These are phyloP conservation scores for Nasturtium officinale DNA, from an alignment of 345 rosid species.

Conservation along the genomic window DNA sequence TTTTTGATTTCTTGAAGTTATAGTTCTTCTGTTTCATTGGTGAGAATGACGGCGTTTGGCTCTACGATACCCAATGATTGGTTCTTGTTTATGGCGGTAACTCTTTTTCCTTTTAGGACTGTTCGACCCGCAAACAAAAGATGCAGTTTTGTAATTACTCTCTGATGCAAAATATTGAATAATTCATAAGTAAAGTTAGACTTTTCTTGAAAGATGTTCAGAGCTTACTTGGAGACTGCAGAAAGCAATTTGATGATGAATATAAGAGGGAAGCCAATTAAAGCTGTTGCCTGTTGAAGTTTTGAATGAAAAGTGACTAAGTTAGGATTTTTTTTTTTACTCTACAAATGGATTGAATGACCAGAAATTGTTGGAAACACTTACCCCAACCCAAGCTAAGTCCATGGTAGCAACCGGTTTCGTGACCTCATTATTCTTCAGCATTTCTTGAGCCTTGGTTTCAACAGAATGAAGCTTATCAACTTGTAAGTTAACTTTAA, in stretches of 20 bases:
- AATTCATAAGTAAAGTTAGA: neutral
- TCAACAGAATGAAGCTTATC: constrained; percentile 11
- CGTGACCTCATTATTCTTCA: constrained; percentile 49
- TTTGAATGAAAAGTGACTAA: neutral
- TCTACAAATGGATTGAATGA: constrained; percentile 1
- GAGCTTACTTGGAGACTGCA: constrained; percentile 49
- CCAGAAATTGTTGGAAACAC: constrained; percentile 13
- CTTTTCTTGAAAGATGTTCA: constrained; percentile 11
- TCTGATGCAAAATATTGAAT: constrained; percentile 8
- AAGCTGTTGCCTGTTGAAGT: constrained; percentile 45
- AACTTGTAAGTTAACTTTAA: neutral
- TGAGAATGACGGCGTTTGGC: constrained; percentile 41
- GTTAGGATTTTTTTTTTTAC: neutral
- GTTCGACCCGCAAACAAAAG: neutral
- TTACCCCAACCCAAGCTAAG: constrained; percentile 56
- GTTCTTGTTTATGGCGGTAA: constrained; percentile 28
- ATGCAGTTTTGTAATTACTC: neutral
- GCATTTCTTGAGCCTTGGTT: constrained; percentile 49
- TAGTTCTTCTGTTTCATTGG: constrained; percentile 1
- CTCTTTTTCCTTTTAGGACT: constrained; percentile 38
- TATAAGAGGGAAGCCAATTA: constrained; percentile 46
- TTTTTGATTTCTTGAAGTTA: constrained; percentile 27
- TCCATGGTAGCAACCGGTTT: constrained; percentile 51
- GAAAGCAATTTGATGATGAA: constrained; percentile 46
- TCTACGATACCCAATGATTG: constrained; percentile 31